Evolutionary conservation across 345 rosid genomes (phyloP), one percentile per base, ranked within the genome.

Genomic region (Ceriops decandra): DNA sequence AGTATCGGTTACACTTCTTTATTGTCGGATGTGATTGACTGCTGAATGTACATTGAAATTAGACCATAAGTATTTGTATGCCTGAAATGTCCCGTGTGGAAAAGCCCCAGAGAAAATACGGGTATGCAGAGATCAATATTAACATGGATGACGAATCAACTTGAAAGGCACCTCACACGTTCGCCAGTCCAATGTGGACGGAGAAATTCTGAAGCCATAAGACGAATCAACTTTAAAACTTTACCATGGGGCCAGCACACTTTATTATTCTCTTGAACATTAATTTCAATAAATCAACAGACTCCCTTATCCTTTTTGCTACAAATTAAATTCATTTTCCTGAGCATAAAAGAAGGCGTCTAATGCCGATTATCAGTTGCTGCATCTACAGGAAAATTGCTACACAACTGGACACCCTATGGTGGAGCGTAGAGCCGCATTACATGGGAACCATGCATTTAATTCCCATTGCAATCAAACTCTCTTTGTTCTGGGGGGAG

Each of bases 401-500:
- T 31, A 33, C 38, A 31, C 26, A 17, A 47, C 54, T 17, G 30
- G 62, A 42, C 38, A 22, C 11, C 36, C 26, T 30, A 27, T 24
- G 9, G 52, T 15, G 47, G 59, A 66, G 60, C 63, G 30, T 33
- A 4, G 49, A 42, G 27, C 59, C 53, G 7, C 57, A 62, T 62
- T 57, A 36, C 52, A 24, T 17, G 64, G 24, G 32, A 5, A 15
- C 33, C 38, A 38, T n/a, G 69, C 31, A 42, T 19, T 22, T 57
- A 49, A 62, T 65, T 63, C 36, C 63, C 22, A 28, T 6, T 19
- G 47, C n/a, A 38, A 62, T 72, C 71, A 80, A 54, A 73, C 67
- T 2, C 63, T 81, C 81, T 88, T 88, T 73, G 86, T 67, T 59
- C 82, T 82, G 72, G 75, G 19, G 10, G 26, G 77, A n/a, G 66